Percentiles rank a stretch among this genome's conserved stretches.
phyloP scores from a whole-genome alignment of 1,284 basidiomycete species.

The Phlebopus sp. region DNA sequence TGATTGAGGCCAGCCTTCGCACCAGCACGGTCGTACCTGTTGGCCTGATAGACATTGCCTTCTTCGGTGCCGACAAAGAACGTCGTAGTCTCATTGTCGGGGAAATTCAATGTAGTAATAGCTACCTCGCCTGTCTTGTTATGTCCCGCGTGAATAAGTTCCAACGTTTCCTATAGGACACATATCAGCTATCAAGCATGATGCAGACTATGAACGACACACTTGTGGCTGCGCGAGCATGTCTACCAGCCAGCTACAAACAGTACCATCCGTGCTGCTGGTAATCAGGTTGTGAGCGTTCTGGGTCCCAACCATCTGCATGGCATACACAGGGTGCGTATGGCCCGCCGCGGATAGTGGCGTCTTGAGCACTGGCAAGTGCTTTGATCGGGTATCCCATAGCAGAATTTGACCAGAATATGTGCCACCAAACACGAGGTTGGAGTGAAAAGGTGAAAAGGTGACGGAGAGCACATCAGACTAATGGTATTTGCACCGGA shows the following conservation, averaged over 20 bases:
- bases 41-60: slow-evolving; percentile 93
- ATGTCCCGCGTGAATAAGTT: slow-evolving; percentile 81
- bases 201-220: slow-evolving; percentile 9
- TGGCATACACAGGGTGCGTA: slow-evolving; percentile 97
- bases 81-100: slow-evolving; percentile 90
- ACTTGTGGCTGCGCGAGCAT: slow-evolving; percentile 98
- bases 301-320: slow-evolving; percentile 96
- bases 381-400: slow-evolving; percentile 98
- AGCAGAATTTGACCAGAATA: slow-evolving; percentile 97
- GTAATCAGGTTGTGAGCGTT: slow-evolving; percentile 97
- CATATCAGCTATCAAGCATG: slow-evolving; percentile 2
- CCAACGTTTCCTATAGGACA: slow-evolving; percentile 76
- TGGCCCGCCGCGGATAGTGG: slow-evolving; percentile 94
- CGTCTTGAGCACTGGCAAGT: slow-evolving; percentile 93
- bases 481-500: slow-evolving; percentile 39
- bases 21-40: slow-evolving; percentile 94
- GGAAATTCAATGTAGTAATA: slow-evolving; percentile 90
- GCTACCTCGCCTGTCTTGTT: slow-evolving; percentile 96
- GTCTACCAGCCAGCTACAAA: slow-evolving; percentile 97
- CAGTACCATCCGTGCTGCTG: slow-evolving; percentile 92
- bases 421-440: slow-evolving; percentile 94
- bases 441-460: slow-evolving; percentile 97
- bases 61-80: slow-evolving; percentile 99
- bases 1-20: slow-evolving; percentile 93
- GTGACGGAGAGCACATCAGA: slow-evolving; percentile 95